Percentiles rank a stretch among this genome's conserved stretches.
Evolutionary conservation across 305 asterid genomes (phyloP).

Genomic region (Stenogyne calaminthoides): DNA sequence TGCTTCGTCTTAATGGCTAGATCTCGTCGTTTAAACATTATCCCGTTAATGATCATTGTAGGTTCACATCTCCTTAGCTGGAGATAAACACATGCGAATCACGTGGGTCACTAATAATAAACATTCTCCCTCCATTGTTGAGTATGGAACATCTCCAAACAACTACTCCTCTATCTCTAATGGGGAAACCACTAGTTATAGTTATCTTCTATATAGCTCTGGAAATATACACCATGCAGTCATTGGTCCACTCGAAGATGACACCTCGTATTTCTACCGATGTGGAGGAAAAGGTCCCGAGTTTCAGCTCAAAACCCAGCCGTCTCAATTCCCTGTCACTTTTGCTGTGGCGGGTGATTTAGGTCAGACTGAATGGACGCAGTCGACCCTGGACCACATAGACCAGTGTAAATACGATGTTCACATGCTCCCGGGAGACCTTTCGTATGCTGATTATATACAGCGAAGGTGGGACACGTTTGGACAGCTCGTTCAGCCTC

Average conservation of each 20-base stretch:
- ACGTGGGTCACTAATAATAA: slow-evolving; percentile 67
- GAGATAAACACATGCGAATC: slow-evolving; percentile 72
- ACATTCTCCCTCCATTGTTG: slow-evolving; percentile 60
- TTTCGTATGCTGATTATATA: slow-evolving; percentile 85
- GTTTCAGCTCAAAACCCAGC: slow-evolving; percentile 82
- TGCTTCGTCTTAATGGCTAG: neutral
- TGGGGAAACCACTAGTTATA: slow-evolving; percentile 73
- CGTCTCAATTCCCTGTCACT: slow-evolving; percentile 76
- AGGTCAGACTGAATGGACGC: slow-evolving; percentile 96
- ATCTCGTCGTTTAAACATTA: neutral
- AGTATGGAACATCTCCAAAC: slow-evolving; percentile 71
- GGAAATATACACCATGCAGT: slow-evolving; percentile 85
- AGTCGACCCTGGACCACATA: slow-evolving; percentile 81
- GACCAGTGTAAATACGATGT: slow-evolving; percentile 75
- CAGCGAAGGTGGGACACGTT: slow-evolving; percentile 89
- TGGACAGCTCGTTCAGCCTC: slow-evolving; percentile 88
- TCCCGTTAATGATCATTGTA: slow-evolving; percentile 29
- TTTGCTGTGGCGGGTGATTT: slow-evolving; percentile 92
- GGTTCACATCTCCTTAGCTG: slow-evolving; percentile 97
- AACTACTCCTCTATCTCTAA: slow-evolving; percentile 50
- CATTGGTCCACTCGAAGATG: slow-evolving; percentile 75
- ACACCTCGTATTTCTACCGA: slow-evolving; percentile 63
- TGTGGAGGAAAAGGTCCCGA: slow-evolving; percentile 85
- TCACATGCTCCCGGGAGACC: slow-evolving; percentile 90
- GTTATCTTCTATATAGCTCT: slow-evolving; percentile 68